Conservation (phyloP, 257 asterid species). For the Lycium barbarum region DNA sequence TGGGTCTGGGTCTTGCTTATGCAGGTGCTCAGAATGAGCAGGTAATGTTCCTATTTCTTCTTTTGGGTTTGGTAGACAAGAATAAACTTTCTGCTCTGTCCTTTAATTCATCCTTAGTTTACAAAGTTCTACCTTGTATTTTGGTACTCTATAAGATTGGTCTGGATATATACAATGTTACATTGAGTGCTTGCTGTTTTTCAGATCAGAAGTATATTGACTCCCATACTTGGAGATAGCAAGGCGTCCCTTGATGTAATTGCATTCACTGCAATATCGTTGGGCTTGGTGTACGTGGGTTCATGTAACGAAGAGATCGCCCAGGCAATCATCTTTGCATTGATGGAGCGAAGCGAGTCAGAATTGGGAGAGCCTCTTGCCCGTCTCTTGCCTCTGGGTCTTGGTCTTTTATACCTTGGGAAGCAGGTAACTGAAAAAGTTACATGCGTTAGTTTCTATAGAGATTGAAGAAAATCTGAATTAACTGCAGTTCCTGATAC, state of each 20-base stretch:
- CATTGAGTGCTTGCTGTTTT: conserved; percentile 33
- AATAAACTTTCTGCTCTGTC: not conserved
- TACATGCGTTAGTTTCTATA: not conserved
- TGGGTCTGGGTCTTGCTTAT: conserved; percentile 97
- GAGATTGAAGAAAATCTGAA: not conserved
- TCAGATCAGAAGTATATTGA: conserved; percentile 67
- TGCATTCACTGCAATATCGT: conserved; percentile 86
- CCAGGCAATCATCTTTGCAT: conserved; percentile 75
- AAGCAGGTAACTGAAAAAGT: conserved; percentile 66
- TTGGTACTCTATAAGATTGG: not conserved
- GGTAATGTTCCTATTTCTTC: conserved; percentile 39
- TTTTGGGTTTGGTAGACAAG: conserved; percentile 2
- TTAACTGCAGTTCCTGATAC: not conserved
- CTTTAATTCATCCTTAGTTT: not conserved
- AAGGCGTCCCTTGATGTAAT: conserved; percentile 86
- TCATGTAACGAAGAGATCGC: conserved; percentile 93
- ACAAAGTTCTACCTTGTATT: not conserved
- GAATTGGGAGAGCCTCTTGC: conserved; percentile 85
- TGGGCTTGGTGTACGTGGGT: conserved; percentile 87
- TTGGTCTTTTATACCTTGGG: conserved; percentile 92
- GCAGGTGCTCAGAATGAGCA: conserved; percentile 91
- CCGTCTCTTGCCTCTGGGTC: conserved; percentile 89
- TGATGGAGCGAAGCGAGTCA: conserved; percentile 85
- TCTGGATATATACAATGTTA: not conserved
- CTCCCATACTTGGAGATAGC: conserved; percentile 76